Evolutionary conservation across 345 rosid genomes (phyloP).

Genomic region (Linum lewisii): DNA sequence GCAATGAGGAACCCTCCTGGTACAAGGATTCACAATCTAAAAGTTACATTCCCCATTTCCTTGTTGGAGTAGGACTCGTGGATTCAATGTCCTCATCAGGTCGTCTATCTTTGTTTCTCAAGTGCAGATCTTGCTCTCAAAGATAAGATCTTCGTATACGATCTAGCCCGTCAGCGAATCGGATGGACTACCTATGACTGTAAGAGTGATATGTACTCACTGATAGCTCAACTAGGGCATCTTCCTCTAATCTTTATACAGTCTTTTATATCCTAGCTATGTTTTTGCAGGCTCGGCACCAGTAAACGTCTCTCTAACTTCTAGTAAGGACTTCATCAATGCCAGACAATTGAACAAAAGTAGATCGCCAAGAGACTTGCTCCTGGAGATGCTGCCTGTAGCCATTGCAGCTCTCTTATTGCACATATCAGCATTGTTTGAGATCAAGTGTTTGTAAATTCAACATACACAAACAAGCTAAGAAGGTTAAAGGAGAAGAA

Average conservation of each 20-base stretch:
- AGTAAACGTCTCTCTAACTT: conserved; percentile 25
- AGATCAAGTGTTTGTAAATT: conserved; percentile 31
- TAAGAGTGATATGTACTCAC: background rate
- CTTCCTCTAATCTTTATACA: background rate
- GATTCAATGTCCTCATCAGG: no score
- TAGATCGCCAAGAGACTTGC: conserved; percentile 25
- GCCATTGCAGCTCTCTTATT: conserved; percentile 27
- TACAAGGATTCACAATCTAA: no score
- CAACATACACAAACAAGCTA: background rate
- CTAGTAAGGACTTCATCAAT: conserved; percentile 24
- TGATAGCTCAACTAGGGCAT: background rate
- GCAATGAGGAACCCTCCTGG: no score
- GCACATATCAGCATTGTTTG: conserved; percentile 23
- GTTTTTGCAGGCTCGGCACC: conserved; percentile 17
- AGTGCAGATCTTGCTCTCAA: background rate
- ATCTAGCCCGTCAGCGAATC: conserved; percentile 6
- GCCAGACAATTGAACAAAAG: conserved; percentile 17
- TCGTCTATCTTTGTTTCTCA: no score
- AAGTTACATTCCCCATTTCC: no score
- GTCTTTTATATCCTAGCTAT: background rate
- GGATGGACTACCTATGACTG: conserved; percentile 11
- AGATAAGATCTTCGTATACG: conserved; percentile 10
- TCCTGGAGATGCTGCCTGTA: conserved; percentile 30
- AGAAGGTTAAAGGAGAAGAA: background rate
- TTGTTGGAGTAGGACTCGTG: no score